These are phyloP conservation scores for Nitzschia sp. DNA, from an alignment of 108 stramenopile species.

Conservation along the genomic window DNA sequence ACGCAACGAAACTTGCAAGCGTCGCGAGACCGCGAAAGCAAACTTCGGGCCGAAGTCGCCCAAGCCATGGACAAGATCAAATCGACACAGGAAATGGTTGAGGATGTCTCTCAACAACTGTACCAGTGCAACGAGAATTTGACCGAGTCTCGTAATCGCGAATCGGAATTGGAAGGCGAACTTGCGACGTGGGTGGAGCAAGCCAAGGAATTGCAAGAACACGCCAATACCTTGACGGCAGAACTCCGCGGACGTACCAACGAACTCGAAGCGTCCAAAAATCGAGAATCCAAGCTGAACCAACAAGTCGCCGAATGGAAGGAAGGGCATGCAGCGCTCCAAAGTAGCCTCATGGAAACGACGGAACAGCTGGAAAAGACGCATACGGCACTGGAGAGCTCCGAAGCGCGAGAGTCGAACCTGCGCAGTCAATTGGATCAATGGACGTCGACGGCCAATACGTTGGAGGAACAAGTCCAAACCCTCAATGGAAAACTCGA, in stretches of 20 bases:
- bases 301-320: constrained; percentile 18
- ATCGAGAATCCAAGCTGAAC: constrained; percentile 17
- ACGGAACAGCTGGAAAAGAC: constrained; percentile 17
- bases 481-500: constrained; percentile 3
- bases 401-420: constrained; percentile 2
- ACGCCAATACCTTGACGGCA: constrained; percentile 28
- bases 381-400: background rate
- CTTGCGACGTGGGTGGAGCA: constrained; percentile 26
- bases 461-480: constrained; percentile 6
- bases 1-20: constrained; percentile 30
- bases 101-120: constrained; percentile 22
- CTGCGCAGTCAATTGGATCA: constrained; percentile 15
- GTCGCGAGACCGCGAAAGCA: constrained; percentile 24
- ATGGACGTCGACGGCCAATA: background rate
- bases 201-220: constrained; percentile 23
- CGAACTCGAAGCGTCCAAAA: constrained; percentile 4
- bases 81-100: constrained; percentile 12
- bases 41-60: constrained; percentile 16
- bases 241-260: background rate
- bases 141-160: constrained; percentile 20
- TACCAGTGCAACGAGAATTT: constrained; percentile 23
- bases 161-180: constrained; percentile 31
- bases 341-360: background rate
- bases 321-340: background rate
- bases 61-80: constrained; percentile 20